A percentile compares a stretch with the other conserved stretches of the same genome.
These are phyloP conservation scores for Candida mattraensis DNA, from an alignment of 805 yeast species.

Conservation along the genomic window DNA sequence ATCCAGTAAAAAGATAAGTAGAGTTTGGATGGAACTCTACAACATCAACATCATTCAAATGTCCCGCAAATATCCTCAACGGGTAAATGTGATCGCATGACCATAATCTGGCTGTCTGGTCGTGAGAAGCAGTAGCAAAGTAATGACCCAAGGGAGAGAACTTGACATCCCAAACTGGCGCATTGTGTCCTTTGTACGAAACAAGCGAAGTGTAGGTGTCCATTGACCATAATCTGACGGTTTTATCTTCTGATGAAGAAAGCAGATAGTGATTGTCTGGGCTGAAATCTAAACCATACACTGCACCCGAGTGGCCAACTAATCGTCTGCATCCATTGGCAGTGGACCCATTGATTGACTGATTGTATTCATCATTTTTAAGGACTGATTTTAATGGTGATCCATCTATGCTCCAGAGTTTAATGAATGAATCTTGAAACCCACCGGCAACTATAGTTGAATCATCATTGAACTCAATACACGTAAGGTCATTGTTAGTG, in stretches of 20 bases:
- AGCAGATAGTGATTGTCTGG: conserved; percentile 84
- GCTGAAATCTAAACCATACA: conserved; percentile 84
- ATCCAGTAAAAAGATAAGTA: conserved; percentile 90
- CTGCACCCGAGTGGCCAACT: conserved; percentile 93
- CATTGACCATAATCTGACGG: conserved; percentile 90
- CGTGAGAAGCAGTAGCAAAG: conserved; percentile 97
- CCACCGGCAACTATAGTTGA: conserved; percentile 90
- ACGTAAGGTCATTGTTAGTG: conserved; percentile 85
- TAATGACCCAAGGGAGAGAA: conserved; percentile 96
- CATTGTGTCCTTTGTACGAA: conserved; percentile 93
- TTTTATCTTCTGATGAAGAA: conserved; percentile 87
- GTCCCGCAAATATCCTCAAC: conserved; percentile 94
- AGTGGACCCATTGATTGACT: conserved; percentile 31
- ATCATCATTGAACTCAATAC: conserved; percentile 83
- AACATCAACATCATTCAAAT: conserved; percentile 92
- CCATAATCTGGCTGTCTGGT: conserved; percentile 97
- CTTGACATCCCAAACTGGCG: conserved; percentile 96
- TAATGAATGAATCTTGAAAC: conserved; percentile 86
- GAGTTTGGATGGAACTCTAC: conserved; percentile 97
- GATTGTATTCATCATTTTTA: conserved; percentile 52
- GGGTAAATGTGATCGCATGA: conserved; percentile 98
- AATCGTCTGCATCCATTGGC: conserved; percentile 46
- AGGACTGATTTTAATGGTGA: conserved; percentile 68
- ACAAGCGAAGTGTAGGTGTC: conserved; percentile 89
- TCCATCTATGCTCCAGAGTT: conserved; percentile 93